These are phyloP conservation scores for Ceratocystis eucalypticola DNA, from an alignment of 2,329 filamentous ascomycete genomes.

Conservation along the genomic window DNA sequence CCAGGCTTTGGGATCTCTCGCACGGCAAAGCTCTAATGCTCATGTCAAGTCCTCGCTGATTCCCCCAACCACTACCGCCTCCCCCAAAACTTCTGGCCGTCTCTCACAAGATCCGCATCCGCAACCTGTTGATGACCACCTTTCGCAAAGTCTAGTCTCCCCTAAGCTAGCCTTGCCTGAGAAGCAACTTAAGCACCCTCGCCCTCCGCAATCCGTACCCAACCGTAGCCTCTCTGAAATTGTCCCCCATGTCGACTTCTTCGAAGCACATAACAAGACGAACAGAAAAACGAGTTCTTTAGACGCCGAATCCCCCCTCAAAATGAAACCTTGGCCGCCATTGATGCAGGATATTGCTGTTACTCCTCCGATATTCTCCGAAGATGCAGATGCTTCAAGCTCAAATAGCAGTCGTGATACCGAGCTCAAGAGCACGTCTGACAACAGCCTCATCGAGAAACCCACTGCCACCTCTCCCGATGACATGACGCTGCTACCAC, in stretches of 20 bases:
- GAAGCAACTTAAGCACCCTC: conserved; percentile 8
- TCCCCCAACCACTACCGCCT: neutral
- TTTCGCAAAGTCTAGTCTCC: conserved; percentile 25
- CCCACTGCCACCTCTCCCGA: neutral
- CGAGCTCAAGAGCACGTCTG: conserved; percentile 9
- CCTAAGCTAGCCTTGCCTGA: conserved; percentile 22
- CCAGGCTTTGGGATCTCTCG: conserved; percentile 10
- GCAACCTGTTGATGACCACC: conserved; percentile 23
- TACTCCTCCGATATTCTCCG: conserved; percentile 14
- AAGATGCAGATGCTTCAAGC: conserved; percentile 14
- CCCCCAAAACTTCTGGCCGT: conserved; percentile 11
- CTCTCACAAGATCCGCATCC: conserved; percentile 26
- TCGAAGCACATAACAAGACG: conserved; percentile 8
- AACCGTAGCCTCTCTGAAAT: conserved; percentile 10
- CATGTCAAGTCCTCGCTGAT: conserved; percentile 21
- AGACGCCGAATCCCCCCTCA: neutral
- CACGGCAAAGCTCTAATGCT: conserved; percentile 22
- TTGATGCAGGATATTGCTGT: conserved; percentile 3
- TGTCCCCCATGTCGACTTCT: conserved; percentile 11
- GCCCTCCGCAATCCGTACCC: conserved; percentile 4
- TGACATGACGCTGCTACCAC: conserved; percentile 33
- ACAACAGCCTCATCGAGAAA: neutral
- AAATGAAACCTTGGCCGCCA: conserved; percentile 4
- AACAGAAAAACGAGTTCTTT: conserved; percentile 3
- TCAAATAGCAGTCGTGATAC: conserved; percentile 14